These are phyloP conservation scores for Ceratobasidium sp. DNA, from an alignment of 1,284 basidiomycete genomes.

Conservation along the genomic window DNA sequence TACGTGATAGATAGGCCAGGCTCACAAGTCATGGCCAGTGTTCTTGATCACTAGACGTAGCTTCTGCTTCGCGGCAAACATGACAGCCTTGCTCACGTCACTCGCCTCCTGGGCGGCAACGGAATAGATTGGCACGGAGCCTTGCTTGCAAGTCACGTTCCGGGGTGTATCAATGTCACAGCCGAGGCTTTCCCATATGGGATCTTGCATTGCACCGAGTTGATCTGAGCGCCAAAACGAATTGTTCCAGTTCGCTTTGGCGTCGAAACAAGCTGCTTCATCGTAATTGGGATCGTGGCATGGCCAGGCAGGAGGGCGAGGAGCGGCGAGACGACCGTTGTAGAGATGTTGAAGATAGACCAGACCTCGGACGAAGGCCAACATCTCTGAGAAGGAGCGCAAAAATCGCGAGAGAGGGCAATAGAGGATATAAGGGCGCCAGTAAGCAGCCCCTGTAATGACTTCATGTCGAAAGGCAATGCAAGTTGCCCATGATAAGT, in stretches of 20 bases:
- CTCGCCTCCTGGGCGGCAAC: constrained; percentile 59
- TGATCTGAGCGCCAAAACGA: constrained; percentile 46
- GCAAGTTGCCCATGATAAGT: no score
- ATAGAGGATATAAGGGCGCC: not conserved
- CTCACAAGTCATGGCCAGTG: constrained; percentile 58
- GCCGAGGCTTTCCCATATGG: constrained; percentile 31
- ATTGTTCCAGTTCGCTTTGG: constrained; percentile 41
- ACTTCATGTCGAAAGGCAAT: not conserved
- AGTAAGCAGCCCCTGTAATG: not conserved
- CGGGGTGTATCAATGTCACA: constrained; percentile 23
- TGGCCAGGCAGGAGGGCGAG: constrained; percentile 43
- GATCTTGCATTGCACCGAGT: constrained; percentile 32
- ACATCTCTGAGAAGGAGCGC: constrained; percentile 21
- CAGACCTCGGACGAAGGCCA: constrained; percentile 14
- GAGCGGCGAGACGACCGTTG: constrained; percentile 38
- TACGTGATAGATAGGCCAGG: not conserved
- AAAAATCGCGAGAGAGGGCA: not conserved
- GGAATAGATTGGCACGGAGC: constrained; percentile 33
- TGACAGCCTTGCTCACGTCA: constrained; percentile 61
- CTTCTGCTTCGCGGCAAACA: constrained; percentile 60
- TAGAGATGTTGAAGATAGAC: constrained; percentile 32
- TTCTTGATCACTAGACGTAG: constrained; percentile 64
- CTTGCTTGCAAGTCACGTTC: constrained; percentile 30
- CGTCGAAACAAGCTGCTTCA: constrained; percentile 13
- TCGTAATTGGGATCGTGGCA: constrained; percentile 44